A percentile compares a stretch with the other conserved stretches of the same genome.
phyloP scores from a whole-genome alignment of 164 flowering plant species.

The Liquidambar formosana region DNA sequence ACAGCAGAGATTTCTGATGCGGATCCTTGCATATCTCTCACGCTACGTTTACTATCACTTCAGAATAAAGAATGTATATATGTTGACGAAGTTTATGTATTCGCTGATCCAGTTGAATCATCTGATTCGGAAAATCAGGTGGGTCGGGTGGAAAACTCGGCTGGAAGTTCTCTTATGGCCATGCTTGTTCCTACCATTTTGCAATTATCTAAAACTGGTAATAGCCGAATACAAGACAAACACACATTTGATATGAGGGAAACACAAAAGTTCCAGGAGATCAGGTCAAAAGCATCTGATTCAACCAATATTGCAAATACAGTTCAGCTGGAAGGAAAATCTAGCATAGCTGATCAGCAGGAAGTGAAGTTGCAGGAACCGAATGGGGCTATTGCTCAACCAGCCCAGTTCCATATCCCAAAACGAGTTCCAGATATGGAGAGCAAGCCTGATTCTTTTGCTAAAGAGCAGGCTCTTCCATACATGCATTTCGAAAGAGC shows the following conservation, averaged over 20 bases:
- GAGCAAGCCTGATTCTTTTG: conserved; percentile 16
- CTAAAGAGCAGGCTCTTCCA: conserved; percentile 15
- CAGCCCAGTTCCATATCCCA: conserved; percentile 10
- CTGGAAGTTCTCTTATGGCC: conserved; percentile 70
- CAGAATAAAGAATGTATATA: conserved; percentile 50
- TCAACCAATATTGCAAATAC: conserved; percentile 11
- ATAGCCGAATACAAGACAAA: conserved; percentile 23
- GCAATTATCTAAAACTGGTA: conserved; percentile 58
- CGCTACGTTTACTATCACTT: conserved; percentile 76
- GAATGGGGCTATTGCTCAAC: conserved; percentile 7
- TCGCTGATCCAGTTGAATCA: conserved; percentile 67
- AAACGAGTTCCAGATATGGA: conserved; percentile 18
- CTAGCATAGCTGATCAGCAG: conserved; percentile 10
- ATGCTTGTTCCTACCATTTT: conserved; percentile 81
- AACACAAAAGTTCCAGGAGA: conserved; percentile 10
- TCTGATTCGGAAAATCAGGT: conserved; percentile 31
- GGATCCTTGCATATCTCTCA: conserved; percentile 64
- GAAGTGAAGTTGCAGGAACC: conserved; percentile 10
- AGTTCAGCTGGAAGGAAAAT: conserved; percentile 20
- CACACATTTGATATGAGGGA: conserved; percentile 18
- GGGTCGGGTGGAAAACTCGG: conserved; percentile 25
- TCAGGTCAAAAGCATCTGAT: conserved; percentile 14
- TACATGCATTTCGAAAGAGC: conserved; percentile 37
- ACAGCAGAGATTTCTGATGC: conserved; percentile 83
- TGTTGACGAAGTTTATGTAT: conserved; percentile 77